Evolutionary conservation across 192 early-diverging fungal genomes (phyloP), one percentile per base, ranked within the genome.

Genomic region (Coemansia sp.): DNA sequence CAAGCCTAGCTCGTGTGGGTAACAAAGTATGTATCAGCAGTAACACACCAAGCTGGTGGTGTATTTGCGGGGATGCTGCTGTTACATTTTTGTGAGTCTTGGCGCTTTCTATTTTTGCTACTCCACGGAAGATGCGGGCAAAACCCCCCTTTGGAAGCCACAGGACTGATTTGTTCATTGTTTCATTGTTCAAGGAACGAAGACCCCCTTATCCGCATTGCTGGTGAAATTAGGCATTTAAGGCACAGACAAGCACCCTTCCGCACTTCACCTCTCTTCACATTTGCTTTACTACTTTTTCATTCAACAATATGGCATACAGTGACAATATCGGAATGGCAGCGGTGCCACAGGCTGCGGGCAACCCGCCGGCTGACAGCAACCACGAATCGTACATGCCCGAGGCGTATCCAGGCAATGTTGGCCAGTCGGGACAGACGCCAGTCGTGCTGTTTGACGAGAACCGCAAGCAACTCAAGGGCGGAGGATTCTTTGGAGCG

Each of bases 401-500:
- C 6, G 19, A 46, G 22, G 22, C 45, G n/a, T 46, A 46, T 46
- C 45, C 45, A 46, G 16, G 9, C 5, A 23, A 19, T 8, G 45
- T 9, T 19, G 31, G 14, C 8, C 19, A 21, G 16, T 16, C 35
- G 12, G 35, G 35, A 38, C 52, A 32, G 30, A 19, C 52, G 8
- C 52, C 19, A 2, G 52, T 54, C 6, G 52, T 54, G 6, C 7
- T 54, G 31, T 38, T 35, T 25, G 52, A 33, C 52, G n/a, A 35
- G 31, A 18, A 21, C 52, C 18, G 21, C 5, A 8, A 32, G 8
- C 19, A 32, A 18, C 52, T 54, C n/a, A 33, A 38, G 33, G 52
- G 52, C 32, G 52, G 52, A 14, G 52, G 52, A 3, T 54, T n/a
- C 33, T 54, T 24, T 31, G 31, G 31, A 4, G 52, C 52, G 9